A percentile compares a stretch with the other conserved stretches of the same genome.
phyloP scores from a whole-genome alignment of 2,329 filamentous ascomycete species.

The Diaporthe sp. region DNA sequence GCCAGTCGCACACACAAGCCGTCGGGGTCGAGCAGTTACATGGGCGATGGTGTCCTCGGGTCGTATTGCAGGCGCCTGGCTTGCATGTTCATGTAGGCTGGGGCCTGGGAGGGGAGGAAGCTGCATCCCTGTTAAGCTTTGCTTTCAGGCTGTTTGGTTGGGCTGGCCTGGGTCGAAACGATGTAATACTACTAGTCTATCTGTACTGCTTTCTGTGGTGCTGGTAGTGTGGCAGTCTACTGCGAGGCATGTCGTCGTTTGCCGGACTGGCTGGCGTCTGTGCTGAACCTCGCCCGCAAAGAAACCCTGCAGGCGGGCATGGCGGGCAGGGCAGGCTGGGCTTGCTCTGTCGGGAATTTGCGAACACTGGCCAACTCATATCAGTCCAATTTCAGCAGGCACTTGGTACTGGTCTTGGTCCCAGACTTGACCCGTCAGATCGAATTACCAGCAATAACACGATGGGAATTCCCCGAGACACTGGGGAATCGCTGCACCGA shows the following conservation, averaged over 20 bases:
- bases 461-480: slow-evolving; percentile 32
- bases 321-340: background rate
- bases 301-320: background rate
- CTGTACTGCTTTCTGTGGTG: background rate
- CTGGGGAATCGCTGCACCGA: slow-evolving; percentile 15
- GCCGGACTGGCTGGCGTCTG: slow-evolving; percentile 23
- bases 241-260: background rate
- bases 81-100: slow-evolving; percentile 21
- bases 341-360: slow-evolving; percentile 18
- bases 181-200: background rate
- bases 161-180: background rate
- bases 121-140: slow-evolving; percentile 21
- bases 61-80: slow-evolving; percentile 30
- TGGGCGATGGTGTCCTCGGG: slow-evolving; percentile 1
- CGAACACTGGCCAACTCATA: slow-evolving; percentile 14
- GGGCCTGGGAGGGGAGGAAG: background rate
- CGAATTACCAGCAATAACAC: slow-evolving; percentile 7
- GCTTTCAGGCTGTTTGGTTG: slow-evolving; percentile 32
- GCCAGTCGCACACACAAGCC: background rate
- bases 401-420: background rate
- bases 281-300: slow-evolving; percentile 4
- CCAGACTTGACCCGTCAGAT: slow-evolving; percentile 2
- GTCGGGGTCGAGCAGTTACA: slow-evolving; percentile 18
- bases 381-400: slow-evolving; percentile 17
- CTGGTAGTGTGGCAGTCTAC: background rate